Evolutionary conservation across 441 rosid genomes (phyloP).

Genomic region (Sinapis alba): DNA sequence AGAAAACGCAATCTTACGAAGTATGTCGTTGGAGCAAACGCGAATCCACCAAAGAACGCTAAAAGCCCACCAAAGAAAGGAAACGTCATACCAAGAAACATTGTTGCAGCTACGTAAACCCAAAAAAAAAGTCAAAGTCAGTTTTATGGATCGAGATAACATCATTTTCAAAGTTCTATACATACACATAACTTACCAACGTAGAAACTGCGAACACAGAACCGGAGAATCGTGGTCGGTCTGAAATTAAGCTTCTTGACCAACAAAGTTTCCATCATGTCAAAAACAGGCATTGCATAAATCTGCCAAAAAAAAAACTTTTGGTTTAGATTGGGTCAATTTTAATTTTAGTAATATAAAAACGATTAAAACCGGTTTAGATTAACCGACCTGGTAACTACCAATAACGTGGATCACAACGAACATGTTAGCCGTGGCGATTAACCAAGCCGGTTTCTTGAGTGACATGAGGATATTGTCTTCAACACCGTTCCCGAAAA

Average conservation of each 20-base stretch:
- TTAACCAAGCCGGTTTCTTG: conserved; percentile 76
- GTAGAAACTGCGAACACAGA: conserved; percentile 55
- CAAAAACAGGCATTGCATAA: conserved; percentile 92
- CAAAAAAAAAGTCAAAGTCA: not conserved
- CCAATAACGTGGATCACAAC: conserved; percentile 86
- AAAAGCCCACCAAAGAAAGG: conserved; percentile 73
- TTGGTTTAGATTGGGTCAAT: not conserved
- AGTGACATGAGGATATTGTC: conserved; percentile 73
- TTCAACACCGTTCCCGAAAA: conserved; percentile 61
- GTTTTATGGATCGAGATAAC: not conserved
- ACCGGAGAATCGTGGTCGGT: conserved; percentile 59
- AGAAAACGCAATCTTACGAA: conserved; percentile 45
- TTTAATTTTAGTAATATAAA: not conserved
- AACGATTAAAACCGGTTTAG: not conserved
- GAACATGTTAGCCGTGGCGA: conserved; percentile 70
- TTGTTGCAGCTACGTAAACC: conserved; percentile 48
- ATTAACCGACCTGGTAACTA: conserved; percentile 70
- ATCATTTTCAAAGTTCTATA: not conserved
- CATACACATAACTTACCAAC: conserved; percentile 51
- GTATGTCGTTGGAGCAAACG: conserved; percentile 68
- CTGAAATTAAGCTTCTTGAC: conserved; percentile 69
- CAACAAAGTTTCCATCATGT: conserved; percentile 80
- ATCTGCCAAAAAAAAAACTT: conserved; percentile 42
- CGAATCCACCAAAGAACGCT: conserved; percentile 73
- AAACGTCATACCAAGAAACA: conserved; percentile 57